Percentiles rank a stretch among this genome's conserved stretches.
Conservation (phyloP, 2,329 filamentous ascomycete species). For the Sclerotinia sclerotiorum region DNA sequence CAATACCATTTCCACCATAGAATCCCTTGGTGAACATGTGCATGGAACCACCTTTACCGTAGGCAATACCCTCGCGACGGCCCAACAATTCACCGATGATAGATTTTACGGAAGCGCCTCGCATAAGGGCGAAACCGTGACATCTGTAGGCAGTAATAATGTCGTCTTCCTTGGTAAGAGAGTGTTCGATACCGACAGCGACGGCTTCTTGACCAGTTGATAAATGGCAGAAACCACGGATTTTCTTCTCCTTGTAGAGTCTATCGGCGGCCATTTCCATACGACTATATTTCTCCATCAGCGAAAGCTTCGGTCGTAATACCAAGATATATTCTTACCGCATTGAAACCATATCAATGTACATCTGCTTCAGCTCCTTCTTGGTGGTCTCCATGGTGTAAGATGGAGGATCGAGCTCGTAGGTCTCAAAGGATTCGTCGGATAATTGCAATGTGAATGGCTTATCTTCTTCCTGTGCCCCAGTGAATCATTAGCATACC, state of each 20-base stretch:
- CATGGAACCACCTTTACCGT: conserved; percentile 99
- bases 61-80: conserved; percentile 92
- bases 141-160: conserved; percentile 98
- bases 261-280: conserved; percentile 99
- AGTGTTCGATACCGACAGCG: conserved; percentile 94
- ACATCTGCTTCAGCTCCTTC: conserved; percentile 98
- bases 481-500: neutral
- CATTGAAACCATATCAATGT: conserved; percentile 93
- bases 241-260: conserved; percentile 99
- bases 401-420: conserved; percentile 93
- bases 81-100: conserved; percentile 96
- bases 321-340: conserved; percentile 61
- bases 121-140: conserved; percentile 98
- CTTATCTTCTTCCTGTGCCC: conserved; percentile 80
- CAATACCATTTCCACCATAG: conserved; percentile 98
- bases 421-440: conserved; percentile 99
- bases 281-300: conserved; percentile 58
- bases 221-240: conserved; percentile 98
- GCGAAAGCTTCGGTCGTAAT: conserved; percentile 20
- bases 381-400: conserved; percentile 95
- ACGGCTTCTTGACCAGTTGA: conserved; percentile 98
- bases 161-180: conserved; percentile 86
- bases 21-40: conserved; percentile 99
- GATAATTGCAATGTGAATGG: conserved; percentile 88
- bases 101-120: conserved; percentile 82